Evolutionary conservation across 2,329 filamentous ascomycete species (phyloP).

Genomic region (Onygenales sp.): DNA sequence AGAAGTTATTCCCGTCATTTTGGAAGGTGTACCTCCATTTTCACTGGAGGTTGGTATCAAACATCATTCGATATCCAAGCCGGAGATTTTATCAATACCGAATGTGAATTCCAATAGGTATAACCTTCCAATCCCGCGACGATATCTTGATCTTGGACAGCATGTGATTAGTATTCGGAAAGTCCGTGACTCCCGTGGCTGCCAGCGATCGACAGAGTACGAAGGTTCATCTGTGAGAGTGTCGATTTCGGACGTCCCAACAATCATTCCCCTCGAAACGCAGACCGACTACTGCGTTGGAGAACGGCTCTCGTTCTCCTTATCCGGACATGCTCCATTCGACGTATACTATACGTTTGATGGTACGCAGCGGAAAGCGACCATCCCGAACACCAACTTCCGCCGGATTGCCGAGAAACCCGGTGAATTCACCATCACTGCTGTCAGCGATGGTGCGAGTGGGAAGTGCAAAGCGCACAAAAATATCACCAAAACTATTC

Average conservation of each 20-base stretch:
- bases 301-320: conserved; percentile 83
- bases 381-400: conserved; percentile 65
- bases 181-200: conserved; percentile 78
- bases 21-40: conserved; percentile 80
- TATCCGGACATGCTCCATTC: conserved; percentile 86
- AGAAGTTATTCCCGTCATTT: conserved; percentile 76
- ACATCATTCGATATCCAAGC: conserved; percentile 69
- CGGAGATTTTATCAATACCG: conserved; percentile 72
- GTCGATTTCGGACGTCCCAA: conserved; percentile 84
- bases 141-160: conserved; percentile 76
- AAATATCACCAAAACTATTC: conserved; percentile 71
- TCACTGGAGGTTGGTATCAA: conserved; percentile 86
- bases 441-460: conserved; percentile 76
- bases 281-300: conserved; percentile 88
- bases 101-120: conserved; percentile 67
- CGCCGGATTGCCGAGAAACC: conserved; percentile 86
- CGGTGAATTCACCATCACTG: conserved; percentile 79
- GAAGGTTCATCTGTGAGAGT: conserved; percentile 74
- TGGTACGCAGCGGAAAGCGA: conserved; percentile 66
- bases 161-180: conserved; percentile 84
- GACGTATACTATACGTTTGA: conserved; percentile 89
- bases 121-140: conserved; percentile 73
- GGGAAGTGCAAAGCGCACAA: conserved; percentile 71
- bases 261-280: conserved; percentile 78
- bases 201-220: conserved; percentile 65